A percentile compares a stretch with the other conserved stretches of the same genome.
phyloP scores from a whole-genome alignment of 108 stramenopile genomes.

The Chaetoceros muelleri region DNA sequence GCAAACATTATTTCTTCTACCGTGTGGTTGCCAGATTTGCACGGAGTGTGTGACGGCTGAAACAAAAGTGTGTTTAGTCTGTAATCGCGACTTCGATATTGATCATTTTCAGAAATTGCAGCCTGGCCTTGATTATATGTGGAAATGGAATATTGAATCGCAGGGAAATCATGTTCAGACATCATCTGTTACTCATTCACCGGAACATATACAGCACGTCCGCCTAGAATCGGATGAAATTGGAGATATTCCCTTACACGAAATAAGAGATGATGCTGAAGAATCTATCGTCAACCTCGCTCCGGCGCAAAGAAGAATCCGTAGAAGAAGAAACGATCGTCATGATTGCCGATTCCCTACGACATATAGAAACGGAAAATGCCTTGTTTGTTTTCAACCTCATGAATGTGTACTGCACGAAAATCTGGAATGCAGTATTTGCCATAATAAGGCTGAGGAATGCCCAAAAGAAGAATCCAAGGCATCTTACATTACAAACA shows the following conservation, averaged over 20 bases:
- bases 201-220: too few species aligned
- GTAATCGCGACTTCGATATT: constrained; percentile 48
- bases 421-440: constrained; percentile 29
- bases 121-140: constrained; percentile 41
- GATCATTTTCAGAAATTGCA: constrained; percentile 76
- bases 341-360: constrained; percentile 44
- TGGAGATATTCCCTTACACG: too few species aligned
- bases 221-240: too few species aligned
- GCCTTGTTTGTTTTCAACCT: too few species aligned
- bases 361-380: constrained; percentile 37
- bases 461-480: constrained; percentile 63
- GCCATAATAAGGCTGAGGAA: constrained; percentile 35
- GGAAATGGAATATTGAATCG: constrained; percentile 3
- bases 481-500: constrained; percentile 46
- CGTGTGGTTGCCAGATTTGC: constrained; percentile 68
- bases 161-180: background rate
- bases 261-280: too few species aligned
- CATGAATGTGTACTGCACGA: constrained; percentile 42
- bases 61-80: constrained; percentile 32
- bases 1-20: constrained; percentile 53
- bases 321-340: too few species aligned
- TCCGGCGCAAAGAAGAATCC: too few species aligned
- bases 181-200: background rate
- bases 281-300: too few species aligned
- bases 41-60: constrained; percentile 68